phyloP scores from a whole-genome alignment of 208 protist genomes.

The Acanthamoeba healyi region DNA sequence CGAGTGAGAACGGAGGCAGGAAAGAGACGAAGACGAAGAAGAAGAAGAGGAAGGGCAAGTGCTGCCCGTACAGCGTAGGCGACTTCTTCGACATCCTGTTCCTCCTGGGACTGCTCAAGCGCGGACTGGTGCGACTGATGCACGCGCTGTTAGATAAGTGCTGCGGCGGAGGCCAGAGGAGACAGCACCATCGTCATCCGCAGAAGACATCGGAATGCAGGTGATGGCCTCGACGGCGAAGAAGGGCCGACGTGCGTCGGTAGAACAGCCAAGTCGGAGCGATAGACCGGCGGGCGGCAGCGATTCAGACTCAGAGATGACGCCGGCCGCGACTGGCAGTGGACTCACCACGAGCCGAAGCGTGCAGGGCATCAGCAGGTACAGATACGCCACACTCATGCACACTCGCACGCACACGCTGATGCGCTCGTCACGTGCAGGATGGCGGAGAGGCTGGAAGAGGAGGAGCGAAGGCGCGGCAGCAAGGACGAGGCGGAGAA shows the following conservation, averaged over 20 bases:
- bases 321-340: neutral
- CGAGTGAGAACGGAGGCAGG: neutral
- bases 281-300: neutral
- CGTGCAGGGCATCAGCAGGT: neutral
- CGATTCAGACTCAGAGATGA: neutral
- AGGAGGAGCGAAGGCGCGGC: neutral
- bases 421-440: neutral
- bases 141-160: neutral
- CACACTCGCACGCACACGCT: neutral
- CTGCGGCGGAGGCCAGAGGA: neutral
- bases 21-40: neutral
- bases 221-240: neutral
- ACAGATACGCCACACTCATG: neutral
- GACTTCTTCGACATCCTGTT: slow-evolving; percentile 35
- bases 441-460: neutral
- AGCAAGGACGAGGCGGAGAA: neutral
- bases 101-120: neutral
- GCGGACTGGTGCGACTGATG: neutral
- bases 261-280: neutral
- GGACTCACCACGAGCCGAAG: neutral
- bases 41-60: neutral
- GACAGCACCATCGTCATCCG: neutral
- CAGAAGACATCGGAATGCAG: neutral
- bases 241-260: too few species aligned
- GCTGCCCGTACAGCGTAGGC: neutral